Evolutionary conservation across 2,329 filamentous ascomycete genomes (phyloP).

Genomic region (Fonsecaea nubica): DNA sequence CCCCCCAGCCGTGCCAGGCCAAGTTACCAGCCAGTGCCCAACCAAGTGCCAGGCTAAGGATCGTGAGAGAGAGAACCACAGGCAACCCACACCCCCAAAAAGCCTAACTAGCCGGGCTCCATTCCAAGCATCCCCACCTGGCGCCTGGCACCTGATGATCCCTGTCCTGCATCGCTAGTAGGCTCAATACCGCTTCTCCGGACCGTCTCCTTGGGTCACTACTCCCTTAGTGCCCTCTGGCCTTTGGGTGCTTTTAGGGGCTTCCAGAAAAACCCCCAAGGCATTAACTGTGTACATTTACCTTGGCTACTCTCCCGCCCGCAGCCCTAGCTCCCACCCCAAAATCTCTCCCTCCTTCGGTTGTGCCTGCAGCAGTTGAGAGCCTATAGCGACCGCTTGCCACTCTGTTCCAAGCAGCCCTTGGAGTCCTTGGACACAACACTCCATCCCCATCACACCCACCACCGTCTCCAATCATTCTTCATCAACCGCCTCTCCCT

Average conservation of each 20-base stretch:
- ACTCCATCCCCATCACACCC: constrained; percentile 32
- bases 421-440: constrained; percentile 32
- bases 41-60: constrained; percentile 3
- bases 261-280: constrained; percentile 30
- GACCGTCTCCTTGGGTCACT: constrained; percentile 30
- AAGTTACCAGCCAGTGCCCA: no score
- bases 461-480: constrained; percentile 36
- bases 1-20: no score
- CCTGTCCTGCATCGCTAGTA: constrained; percentile 27
- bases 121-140: constrained; percentile 22
- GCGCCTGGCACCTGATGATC: constrained; percentile 33
- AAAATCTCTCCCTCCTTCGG: constrained; percentile 26
- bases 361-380: constrained; percentile 32
- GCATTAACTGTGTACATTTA: constrained; percentile 6
- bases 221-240: neutral
- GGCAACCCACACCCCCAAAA: neutral
- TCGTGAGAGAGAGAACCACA: constrained; percentile 9
- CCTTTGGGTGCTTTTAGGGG: constrained; percentile 19
- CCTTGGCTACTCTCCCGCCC: constrained; percentile 30
- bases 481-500: constrained; percentile 40
- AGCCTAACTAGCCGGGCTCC: constrained; percentile 23
- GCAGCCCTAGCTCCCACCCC: constrained; percentile 32
- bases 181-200: constrained; percentile 30
- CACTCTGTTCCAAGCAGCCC: constrained; percentile 30
- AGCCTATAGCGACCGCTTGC: constrained; percentile 31